These are phyloP conservation scores for Penicillium bialowiezense DNA, from an alignment of 495 filamentous ascomycete genomes.

Conservation along the genomic window DNA sequence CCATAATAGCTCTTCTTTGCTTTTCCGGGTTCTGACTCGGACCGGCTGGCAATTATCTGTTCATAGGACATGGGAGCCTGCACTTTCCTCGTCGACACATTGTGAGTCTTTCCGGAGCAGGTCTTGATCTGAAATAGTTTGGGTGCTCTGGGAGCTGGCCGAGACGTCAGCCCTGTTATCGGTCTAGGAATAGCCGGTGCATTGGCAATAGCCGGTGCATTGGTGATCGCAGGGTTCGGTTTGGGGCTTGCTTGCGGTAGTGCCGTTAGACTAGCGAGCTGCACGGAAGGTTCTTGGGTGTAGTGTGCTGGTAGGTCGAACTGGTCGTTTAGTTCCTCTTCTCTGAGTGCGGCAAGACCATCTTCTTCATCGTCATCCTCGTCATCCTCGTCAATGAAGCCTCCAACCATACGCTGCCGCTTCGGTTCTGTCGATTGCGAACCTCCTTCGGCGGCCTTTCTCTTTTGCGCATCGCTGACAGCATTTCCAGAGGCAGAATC, in stretches of 20 bases:
- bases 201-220: background rate
- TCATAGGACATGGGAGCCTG: constrained; percentile 57
- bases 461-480: constrained; percentile 33
- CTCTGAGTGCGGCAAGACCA: constrained; percentile 27
- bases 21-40: constrained; percentile 61
- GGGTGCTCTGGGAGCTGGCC: constrained; percentile 13
- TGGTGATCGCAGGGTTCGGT: background rate
- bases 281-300: constrained; percentile 8
- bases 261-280: constrained; percentile 3
- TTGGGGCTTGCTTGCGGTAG: constrained; percentile 7
- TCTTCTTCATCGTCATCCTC: constrained; percentile 41
- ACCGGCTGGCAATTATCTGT: constrained; percentile 65
- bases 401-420: constrained; percentile 41
- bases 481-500: constrained; percentile 9
- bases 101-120: constrained; percentile 62
- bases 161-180: constrained; percentile 10
- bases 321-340: constrained; percentile 38
- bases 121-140: constrained; percentile 52
- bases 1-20: constrained; percentile 88
- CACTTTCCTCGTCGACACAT: constrained; percentile 51
- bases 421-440: constrained; percentile 36
- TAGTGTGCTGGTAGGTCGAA: constrained; percentile 34
- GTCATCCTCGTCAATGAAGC: constrained; percentile 47
- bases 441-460: constrained; percentile 45
- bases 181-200: constrained; percentile 5